These are phyloP conservation scores for Urochloa ruziziensis DNA, from an alignment of 176 grass and related monocot species.

Conservation along the genomic window DNA sequence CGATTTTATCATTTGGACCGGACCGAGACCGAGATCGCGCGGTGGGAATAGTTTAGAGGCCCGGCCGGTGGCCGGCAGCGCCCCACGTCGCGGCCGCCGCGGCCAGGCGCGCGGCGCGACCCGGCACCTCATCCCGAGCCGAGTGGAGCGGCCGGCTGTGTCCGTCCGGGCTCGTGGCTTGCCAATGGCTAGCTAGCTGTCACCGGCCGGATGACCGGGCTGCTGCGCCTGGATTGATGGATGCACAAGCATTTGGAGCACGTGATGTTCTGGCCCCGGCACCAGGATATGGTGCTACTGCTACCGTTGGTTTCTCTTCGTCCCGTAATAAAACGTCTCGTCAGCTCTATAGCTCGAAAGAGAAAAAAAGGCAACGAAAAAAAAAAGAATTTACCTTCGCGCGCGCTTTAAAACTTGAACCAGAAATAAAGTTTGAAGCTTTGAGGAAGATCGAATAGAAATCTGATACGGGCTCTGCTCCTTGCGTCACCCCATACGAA, in stretches of 20 bases:
- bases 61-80: background rate
- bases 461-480: background rate
- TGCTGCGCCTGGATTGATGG: background rate
- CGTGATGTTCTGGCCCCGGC: background rate
- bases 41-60: background rate
- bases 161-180: background rate
- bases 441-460: background rate
- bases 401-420: no score
- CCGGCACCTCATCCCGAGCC: background rate
- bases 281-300: background rate
- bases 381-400: no score
- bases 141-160: background rate
- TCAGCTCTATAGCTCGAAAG: background rate
- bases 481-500: background rate
- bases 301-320: background rate
- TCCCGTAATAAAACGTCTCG: no score
- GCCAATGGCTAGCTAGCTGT: background rate
- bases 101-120: background rate
- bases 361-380: background rate
- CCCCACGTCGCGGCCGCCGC: conserved; percentile 31
- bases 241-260: background rate
- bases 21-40: background rate
- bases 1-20: background rate
- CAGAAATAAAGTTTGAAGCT: background rate
- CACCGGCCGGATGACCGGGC: no score